These are phyloP conservation scores for Epichloe festucae DNA, from an alignment of 2,329 filamentous ascomycete species.

Conservation along the genomic window DNA sequence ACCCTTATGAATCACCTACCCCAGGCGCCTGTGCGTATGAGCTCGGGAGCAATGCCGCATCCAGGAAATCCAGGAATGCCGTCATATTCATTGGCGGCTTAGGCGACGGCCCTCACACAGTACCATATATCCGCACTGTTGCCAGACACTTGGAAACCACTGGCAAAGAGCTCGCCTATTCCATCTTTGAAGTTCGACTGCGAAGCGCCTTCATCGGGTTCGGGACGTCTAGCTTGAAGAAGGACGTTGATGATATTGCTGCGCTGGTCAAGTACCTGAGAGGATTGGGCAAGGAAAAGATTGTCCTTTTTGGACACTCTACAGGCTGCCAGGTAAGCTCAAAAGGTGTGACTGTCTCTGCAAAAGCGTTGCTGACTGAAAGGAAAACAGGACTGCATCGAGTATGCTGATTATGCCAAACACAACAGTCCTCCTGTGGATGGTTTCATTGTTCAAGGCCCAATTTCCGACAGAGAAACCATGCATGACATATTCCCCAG, in stretches of 20 bases:
- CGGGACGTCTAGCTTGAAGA: slow-evolving; percentile 34
- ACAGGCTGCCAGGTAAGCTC: slow-evolving; percentile 40
- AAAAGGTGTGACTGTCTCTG: not conserved
- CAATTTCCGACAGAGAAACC: slow-evolving; percentile 64
- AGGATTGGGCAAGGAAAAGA: slow-evolving; percentile 33
- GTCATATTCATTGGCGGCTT: slow-evolving; percentile 60
- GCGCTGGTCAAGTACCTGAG: slow-evolving; percentile 41
- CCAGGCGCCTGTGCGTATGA: slow-evolving; percentile 34
- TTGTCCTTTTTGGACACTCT: slow-evolving; percentile 45
- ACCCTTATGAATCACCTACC: slow-evolving; percentile 30
- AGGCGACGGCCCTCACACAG: slow-evolving; percentile 53
- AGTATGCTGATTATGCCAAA: slow-evolving; percentile 34
- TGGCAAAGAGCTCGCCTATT: slow-evolving; percentile 28
- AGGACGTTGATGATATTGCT: slow-evolving; percentile 42
- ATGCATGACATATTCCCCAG: slow-evolving; percentile 33
- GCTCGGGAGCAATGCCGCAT: slow-evolving; percentile 21
- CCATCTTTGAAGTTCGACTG: slow-evolving; percentile 44
- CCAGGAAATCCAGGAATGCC: slow-evolving; percentile 43
- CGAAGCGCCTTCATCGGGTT: slow-evolving; percentile 40
- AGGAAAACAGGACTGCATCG: slow-evolving; percentile 37
- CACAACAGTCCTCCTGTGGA: slow-evolving; percentile 43
- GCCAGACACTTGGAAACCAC: slow-evolving; percentile 28
- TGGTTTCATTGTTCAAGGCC: slow-evolving; percentile 68
- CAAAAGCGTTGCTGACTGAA: not conserved
- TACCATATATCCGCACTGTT: slow-evolving; percentile 40